phyloP scores from a whole-genome alignment of 23 red algal species.

The Gracilaria gracilis region DNA sequence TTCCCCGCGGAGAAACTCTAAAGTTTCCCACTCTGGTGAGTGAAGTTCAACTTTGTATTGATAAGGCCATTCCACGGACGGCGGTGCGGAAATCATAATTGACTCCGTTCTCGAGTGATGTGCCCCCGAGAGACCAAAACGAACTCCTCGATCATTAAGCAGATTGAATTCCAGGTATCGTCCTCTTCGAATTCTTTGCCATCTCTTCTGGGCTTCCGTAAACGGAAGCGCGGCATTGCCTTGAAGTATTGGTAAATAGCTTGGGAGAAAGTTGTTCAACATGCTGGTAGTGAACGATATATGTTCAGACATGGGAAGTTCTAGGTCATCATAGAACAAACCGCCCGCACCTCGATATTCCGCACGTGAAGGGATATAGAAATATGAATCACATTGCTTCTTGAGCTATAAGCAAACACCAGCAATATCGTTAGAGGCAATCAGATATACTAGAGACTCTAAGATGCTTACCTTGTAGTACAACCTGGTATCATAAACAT shows the following conservation, averaged over 20 bases:
- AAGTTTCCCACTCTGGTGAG: slow-evolving; percentile 46
- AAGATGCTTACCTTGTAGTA: slow-evolving; percentile 33
- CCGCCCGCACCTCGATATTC: slow-evolving; percentile 80
- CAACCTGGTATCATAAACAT: slow-evolving; percentile 12
- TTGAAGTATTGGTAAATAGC: slow-evolving; percentile 55
- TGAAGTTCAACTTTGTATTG: slow-evolving; percentile 15
- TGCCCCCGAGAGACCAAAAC: slow-evolving; percentile 55
- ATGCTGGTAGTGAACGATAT: slow-evolving; percentile 19
- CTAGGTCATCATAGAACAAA: slow-evolving; percentile 72
- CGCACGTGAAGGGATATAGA: slow-evolving; percentile 67
- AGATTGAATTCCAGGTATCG: slow-evolving; percentile 82
- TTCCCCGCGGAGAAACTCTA: slow-evolving; percentile 40
- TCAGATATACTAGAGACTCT: neutral
- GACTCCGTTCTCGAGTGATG: slow-evolving; percentile 34
- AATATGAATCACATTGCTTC: slow-evolving; percentile 74
- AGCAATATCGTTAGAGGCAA: neutral
- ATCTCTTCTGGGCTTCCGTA: slow-evolving; percentile 47
- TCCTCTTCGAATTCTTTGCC: slow-evolving; percentile 62
- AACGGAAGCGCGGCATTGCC: neutral
- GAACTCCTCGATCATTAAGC: slow-evolving; percentile 70
- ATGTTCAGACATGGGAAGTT: neutral
- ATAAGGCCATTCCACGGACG: slow-evolving; percentile 70
- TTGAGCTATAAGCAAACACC: slow-evolving; percentile 29
- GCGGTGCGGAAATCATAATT: slow-evolving; percentile 84
- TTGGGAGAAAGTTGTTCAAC: slow-evolving; percentile 28